phyloP scores from a whole-genome alignment of 2,329 filamentous ascomycete species.

The Fusarium cicatricum region DNA sequence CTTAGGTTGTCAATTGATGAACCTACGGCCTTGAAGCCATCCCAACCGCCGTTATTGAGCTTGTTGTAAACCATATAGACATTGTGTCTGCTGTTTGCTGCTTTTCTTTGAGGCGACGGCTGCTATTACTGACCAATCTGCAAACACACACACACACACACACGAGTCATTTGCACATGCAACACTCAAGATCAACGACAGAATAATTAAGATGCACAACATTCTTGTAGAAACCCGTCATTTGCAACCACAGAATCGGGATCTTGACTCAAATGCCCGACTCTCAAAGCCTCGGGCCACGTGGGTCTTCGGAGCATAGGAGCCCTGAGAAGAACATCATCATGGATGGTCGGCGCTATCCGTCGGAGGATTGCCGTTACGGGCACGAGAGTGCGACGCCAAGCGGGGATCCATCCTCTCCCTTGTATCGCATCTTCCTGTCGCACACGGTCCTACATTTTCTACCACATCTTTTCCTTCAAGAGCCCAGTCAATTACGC shows the following conservation, averaged over 20 bases:
- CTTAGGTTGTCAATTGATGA: background rate
- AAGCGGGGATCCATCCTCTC: too few relatives aligned
- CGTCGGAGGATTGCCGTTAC: background rate
- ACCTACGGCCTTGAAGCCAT: background rate
- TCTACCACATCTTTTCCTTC: too few relatives aligned
- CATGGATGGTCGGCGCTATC: background rate
- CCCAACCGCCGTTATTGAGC: too few relatives aligned
- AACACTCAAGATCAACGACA: background rate
- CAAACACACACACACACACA: background rate
- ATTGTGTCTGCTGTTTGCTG: background rate
- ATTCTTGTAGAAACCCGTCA: background rate
- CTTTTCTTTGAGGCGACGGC: background rate
- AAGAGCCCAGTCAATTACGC: too few relatives aligned
- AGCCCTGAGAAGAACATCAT: background rate
- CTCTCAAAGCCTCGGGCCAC: background rate
- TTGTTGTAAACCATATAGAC: background rate
- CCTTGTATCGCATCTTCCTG: background rate
- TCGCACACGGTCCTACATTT: too few relatives aligned
- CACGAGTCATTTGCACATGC: background rate
- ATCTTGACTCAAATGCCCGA: slow-evolving; percentile 1
- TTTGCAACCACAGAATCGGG: background rate
- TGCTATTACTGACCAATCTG: too few relatives aligned
- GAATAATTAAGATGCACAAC: too few relatives aligned
- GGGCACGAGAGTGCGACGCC: background rate
- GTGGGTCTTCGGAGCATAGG: background rate